phyloP scores from a whole-genome alignment of 2,329 filamentous ascomycete species.

The Pseudopithomyces maydicus region DNA sequence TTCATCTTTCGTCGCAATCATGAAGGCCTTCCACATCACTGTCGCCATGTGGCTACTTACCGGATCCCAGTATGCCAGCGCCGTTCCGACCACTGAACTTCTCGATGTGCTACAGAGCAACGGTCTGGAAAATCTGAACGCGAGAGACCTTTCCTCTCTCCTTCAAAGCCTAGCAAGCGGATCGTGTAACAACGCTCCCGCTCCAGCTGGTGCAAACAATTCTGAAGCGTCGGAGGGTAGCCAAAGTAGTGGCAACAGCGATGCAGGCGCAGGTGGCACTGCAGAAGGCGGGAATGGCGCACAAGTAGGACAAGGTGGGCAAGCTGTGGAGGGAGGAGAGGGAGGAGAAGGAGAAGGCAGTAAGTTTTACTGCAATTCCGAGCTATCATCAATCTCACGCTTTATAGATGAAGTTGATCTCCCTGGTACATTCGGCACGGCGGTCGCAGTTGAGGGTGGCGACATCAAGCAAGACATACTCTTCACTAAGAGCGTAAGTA shows the following conservation, averaged over 20 bases:
- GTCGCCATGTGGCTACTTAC: constrained; percentile 1
- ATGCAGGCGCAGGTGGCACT: neutral
- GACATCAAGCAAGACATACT: constrained; percentile 29
- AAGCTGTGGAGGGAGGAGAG: constrained; percentile 1
- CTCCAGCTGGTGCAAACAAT: neutral
- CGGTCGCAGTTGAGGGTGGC: constrained; percentile 15
- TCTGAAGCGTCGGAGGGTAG: neutral
- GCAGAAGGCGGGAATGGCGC: neutral
- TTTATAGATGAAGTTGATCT: constrained; percentile 18
- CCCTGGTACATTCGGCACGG: constrained; percentile 13
- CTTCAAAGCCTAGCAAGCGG: neutral
- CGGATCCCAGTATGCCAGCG: neutral
- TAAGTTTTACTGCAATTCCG: neutral
- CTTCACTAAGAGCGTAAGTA: constrained; percentile 23
- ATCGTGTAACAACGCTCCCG: neutral
- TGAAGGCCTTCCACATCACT: neutral
- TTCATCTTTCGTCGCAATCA: neutral
- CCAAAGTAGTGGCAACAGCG: neutral
- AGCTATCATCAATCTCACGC: neutral
- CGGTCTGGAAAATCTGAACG: neutral
- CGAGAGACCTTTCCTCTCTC: neutral
- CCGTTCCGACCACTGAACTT: neutral
- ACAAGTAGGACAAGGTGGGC: neutral
- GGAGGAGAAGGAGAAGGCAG: constrained; percentile 12
- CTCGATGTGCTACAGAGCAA: neutral